Base-by-base conservation (phyloP, 148 eudicot genomes). In the Rhododendron griersonianum region DNA sequence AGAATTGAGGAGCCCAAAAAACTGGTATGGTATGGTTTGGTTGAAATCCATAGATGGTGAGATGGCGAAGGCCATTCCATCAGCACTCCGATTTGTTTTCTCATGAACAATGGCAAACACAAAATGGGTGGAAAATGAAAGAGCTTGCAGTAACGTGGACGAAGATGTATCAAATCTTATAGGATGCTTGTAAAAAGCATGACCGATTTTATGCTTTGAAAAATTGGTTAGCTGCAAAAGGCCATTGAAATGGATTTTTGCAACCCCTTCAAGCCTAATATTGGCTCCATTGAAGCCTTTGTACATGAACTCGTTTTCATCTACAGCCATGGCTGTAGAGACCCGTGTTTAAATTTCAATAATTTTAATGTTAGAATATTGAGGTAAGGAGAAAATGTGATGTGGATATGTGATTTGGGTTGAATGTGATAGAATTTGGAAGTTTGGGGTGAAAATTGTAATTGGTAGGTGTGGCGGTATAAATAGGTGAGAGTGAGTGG, bases 1-100 rank as follows among this genome's bases (percentile, higher is more conserved):
- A 25, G 25, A 3, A 71, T 88, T 86, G 44, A 86, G 86, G 65
- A 88, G 53, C 25, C 88, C 87, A 33, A 86, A 48, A 86, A 51
- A 88, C 53, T 71, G 76, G n/a, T 28, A 28, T 28, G 30, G 30
- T 28, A 28, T 28, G 30, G 30, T 28, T 28, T 28, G 30, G 30
- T 28, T 28, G 30, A 28, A 28, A 28, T 28, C 30, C 30, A 28
- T 28, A 28, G 88, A 67, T 23, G 88, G 44, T 4, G 87, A 82
- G 76, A 88, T 86, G 78, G 67, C 23, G 30, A 86, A 86, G 80
- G 90, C 88, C 41, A 88, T 83, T 8, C 88, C 90, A n/a, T 41
- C 21, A n/a, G 5, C 51, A 39, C 84, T 69, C 41, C 3, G 47
- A 44, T 73, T 73, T 15, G 83, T 65, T 1, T 41, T 15, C 19